Evolutionary conservation across 2,329 filamentous ascomycete species (phyloP).

Genomic region (Byssochlamys sp.): DNA sequence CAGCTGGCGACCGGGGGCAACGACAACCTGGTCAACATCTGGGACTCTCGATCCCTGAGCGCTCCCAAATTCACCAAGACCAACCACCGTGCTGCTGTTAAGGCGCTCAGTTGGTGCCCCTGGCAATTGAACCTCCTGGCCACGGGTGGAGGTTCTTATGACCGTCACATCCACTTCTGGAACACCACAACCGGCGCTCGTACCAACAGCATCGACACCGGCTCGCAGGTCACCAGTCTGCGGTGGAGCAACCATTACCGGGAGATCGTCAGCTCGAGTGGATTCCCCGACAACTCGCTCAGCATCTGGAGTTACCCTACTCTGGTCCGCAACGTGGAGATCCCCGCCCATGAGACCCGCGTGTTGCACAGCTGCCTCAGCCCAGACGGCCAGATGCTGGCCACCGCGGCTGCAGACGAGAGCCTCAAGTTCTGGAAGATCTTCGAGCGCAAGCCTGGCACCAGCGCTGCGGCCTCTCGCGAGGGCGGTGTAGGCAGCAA

Average conservation of each 20-base stretch:
- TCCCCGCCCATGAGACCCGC: slow-evolving; percentile 91
- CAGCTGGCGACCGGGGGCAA: slow-evolving; percentile 97
- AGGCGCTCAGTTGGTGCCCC: slow-evolving; percentile 96
- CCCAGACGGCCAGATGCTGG: slow-evolving; percentile 94
- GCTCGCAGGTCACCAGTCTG: slow-evolving; percentile 90
- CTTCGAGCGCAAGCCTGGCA: slow-evolving; percentile 93
- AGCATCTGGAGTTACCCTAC: slow-evolving; percentile 99
- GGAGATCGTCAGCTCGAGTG: slow-evolving; percentile 93
- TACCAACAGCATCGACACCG: slow-evolving; percentile 98
- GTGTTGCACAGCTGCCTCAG: slow-evolving; percentile 94
- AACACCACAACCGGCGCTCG: slow-evolving; percentile 95
- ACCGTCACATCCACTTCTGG: slow-evolving; percentile 99
- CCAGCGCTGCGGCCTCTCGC: slow-evolving; percentile 52
- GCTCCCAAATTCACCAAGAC: slow-evolving; percentile 99
- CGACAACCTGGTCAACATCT: slow-evolving; percentile 97
- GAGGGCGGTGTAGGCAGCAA: slow-evolving; percentile 62
- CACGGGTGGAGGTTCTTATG: slow-evolving; percentile 90
- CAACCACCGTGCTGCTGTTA: slow-evolving; percentile 97
- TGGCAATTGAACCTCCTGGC: slow-evolving; percentile 97
- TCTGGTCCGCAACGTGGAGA: slow-evolving; percentile 92
- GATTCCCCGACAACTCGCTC: slow-evolving; percentile 97
- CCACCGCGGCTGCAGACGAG: slow-evolving; percentile 93
- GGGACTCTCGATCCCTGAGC: slow-evolving; percentile 86
- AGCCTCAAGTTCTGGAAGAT: slow-evolving; percentile 99
- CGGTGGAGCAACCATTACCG: slow-evolving; percentile 96